Conservation (phyloP, 2,329 filamentous ascomycete species). For the Stagonosporopsis cucurbitacearum region DNA sequence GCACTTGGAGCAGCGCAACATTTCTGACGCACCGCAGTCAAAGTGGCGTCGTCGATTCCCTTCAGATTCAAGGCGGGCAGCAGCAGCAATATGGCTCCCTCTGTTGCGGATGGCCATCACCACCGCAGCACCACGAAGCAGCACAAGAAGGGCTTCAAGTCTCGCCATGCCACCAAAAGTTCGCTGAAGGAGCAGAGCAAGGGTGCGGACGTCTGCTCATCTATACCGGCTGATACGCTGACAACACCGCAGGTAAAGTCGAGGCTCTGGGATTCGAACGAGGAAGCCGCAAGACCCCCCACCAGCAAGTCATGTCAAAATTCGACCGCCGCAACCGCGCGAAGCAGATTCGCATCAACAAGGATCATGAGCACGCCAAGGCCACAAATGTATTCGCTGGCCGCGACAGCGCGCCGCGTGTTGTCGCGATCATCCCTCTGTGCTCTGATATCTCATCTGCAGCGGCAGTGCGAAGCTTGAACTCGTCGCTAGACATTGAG, state of each 20-base stretch:
- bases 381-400: constrained; percentile 85
- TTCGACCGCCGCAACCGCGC: constrained; percentile 93
- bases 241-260: constrained; percentile 70
- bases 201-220: constrained; percentile 58
- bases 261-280: constrained; percentile 66
- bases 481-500: constrained; percentile 79
- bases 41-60: constrained; percentile 58
- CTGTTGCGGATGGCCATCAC: constrained; percentile 67
- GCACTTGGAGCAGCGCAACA: constrained; percentile 26
- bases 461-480: constrained; percentile 72
- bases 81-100: constrained; percentile 69
- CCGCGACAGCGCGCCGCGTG: constrained; percentile 81
- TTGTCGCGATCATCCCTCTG: constrained; percentile 87
- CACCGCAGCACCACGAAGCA: constrained; percentile 93
- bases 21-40: constrained; percentile 27
- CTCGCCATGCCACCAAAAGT: constrained; percentile 86
- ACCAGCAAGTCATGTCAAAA: constrained; percentile 98
- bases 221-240: constrained; percentile 7
- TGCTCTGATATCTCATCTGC: constrained; percentile 74
- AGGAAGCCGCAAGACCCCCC: constrained; percentile 81
- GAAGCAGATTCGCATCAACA: constrained; percentile 84
- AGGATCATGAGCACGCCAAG: constrained; percentile 81
- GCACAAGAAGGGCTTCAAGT: constrained; percentile 90
- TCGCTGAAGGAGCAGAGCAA: constrained; percentile 84
- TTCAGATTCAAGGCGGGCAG: constrained; percentile 86